Evolutionary conservation across 192 early-diverging fungal species (phyloP).

Genomic region (Neocallimastix lanati): DNA sequence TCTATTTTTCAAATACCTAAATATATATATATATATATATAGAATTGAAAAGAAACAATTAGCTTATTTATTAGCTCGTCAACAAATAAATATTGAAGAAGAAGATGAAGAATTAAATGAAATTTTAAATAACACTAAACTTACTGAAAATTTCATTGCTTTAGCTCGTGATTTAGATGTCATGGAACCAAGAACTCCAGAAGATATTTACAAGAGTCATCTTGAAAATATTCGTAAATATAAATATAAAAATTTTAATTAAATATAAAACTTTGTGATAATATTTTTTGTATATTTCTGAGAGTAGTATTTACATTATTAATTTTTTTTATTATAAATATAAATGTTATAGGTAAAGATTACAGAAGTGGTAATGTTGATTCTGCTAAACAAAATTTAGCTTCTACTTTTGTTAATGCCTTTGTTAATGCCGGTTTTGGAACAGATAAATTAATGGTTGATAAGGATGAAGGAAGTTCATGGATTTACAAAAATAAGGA

Average conservation of each 20-base stretch:
- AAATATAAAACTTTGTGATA: no score
- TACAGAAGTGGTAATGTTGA: conserved; percentile 52
- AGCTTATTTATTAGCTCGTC: conserved; percentile 79
- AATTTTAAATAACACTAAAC: conserved; percentile 71
- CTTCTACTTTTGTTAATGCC: conserved; percentile 95
- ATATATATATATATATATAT: no score
- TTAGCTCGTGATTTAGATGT: conserved; percentile 86
- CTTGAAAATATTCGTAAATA: conserved; percentile 68
- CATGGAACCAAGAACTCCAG: conserved; percentile 84
- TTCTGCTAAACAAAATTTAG: conserved; percentile 86
- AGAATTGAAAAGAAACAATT: conserved; percentile 82
- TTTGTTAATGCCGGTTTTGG: conserved; percentile 97
- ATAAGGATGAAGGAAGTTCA: conserved; percentile 21
- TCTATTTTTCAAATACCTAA: no score
- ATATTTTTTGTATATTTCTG: no score
- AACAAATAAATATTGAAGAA: conserved; percentile 60
- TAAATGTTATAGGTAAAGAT: conserved; percentile 26
- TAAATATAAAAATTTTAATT: no score
- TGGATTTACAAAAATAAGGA: conserved; percentile 99
- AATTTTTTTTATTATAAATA: no score
- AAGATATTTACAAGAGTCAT: conserved; percentile 96
- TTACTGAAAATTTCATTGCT: conserved; percentile 73
- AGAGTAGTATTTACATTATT: no score
- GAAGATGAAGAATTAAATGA: conserved; percentile 56
- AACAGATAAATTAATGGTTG: conserved; percentile 74